phyloP scores from a whole-genome alignment of 1,284 basidiomycete genomes.

The Puccinia hordei region DNA sequence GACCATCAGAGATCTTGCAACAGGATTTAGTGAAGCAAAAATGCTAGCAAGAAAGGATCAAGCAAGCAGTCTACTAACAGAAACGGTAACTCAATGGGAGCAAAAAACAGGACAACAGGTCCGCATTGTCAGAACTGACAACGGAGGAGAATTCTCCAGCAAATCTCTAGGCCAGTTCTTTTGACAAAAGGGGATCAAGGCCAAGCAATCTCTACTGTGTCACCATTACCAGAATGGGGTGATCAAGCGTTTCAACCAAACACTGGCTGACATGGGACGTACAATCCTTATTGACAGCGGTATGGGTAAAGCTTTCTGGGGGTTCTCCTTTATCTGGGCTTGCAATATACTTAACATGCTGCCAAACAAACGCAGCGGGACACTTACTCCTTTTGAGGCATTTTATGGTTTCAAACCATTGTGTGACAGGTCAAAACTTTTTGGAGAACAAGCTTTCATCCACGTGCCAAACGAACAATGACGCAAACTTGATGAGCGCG shows the following conservation, averaged over 20 bases:
- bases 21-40: neutral
- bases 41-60: neutral
- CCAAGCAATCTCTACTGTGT: neutral
- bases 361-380: too few species aligned
- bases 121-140: neutral
- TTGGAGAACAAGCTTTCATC: too few species aligned
- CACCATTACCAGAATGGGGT: slow-evolving; percentile 2
- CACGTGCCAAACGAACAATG: too few species aligned
- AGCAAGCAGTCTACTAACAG: neutral
- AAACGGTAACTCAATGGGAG: neutral
- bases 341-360: too few species aligned
- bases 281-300: too few species aligned
- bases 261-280: too few species aligned
- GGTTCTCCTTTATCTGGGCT: too few species aligned
- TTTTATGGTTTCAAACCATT: too few species aligned
- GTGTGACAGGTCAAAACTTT: too few species aligned
- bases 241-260: neutral
- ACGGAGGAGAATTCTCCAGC: slow-evolving; percentile 1
- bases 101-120: neutral
- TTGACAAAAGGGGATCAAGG: neutral
- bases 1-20: neutral
- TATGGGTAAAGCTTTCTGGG: neutral
- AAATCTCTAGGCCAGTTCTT: neutral
- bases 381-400: too few species aligned
- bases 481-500: too few species aligned